Evolutionary conservation across 2,329 filamentous ascomycete species (phyloP), one percentile per base, ranked within the genome.

Genomic region (Penicillium brasilianum): DNA sequence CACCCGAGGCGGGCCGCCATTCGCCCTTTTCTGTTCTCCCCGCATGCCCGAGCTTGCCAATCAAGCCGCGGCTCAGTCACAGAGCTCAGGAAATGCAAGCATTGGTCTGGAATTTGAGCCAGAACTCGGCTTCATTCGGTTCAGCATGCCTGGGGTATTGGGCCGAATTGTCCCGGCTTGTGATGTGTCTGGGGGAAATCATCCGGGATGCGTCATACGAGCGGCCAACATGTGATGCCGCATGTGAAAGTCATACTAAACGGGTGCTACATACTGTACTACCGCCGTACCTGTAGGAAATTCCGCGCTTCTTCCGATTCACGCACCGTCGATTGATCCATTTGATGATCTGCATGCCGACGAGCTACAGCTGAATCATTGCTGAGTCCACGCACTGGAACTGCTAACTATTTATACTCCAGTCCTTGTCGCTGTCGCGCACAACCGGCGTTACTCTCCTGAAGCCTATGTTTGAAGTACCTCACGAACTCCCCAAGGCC

Each of bases 31-130:
- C 43, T 46, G 43, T 44, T 39, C 39, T 30, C 59, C 60, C 63
- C 56, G 55, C 59, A 54, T 30, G 18, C 51, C 57, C 51, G 51
- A 50, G 49, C 49, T 55, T 54, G 52, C 63, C 64, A 68, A 69
- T 67, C 57, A 36, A 62, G 59, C 67, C 67, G 64, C 66, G 66
- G 67, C 53, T 59, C 49, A 53, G 13, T 11, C 25, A 13, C 25
- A 13, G 30, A 11, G 13, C 16, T 20, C 14, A 48, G 41, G 2
- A 8, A 18, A 36, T 6, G 20, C 18, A 14, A 11, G 18, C 30
- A 32, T 28, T 28, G 25, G 25, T 28, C 25, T 28, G 32, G n/a
- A 20, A 22, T 20, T 46, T 44, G n/a, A 10, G 5, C 41, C 41
- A 51, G 20, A n/a, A 20, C 36, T 57, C 57, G 43, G 50, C 44